Evolutionary conservation across 2,329 filamentous ascomycete genomes (phyloP).

Genomic region (Neoarthrinium moseri): DNA sequence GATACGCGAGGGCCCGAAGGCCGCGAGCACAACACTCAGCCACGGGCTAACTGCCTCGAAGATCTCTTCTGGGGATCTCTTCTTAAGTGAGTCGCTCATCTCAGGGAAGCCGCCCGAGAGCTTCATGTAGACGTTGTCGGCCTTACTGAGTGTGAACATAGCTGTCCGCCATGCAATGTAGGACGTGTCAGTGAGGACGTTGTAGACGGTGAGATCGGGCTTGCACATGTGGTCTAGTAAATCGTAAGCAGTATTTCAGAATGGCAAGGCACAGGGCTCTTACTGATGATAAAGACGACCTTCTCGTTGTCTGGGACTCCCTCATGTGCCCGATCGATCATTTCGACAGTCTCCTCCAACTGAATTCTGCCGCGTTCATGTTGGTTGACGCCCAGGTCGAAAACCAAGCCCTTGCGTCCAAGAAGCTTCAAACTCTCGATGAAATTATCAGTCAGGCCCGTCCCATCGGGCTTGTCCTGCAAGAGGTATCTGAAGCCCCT

Average conservation of each 20-base stretch:
- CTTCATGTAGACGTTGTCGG: slow-evolving; percentile 77
- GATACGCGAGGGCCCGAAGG: slow-evolving; percentile 69
- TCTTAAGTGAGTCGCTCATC: slow-evolving; percentile 58
- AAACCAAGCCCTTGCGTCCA: slow-evolving; percentile 62
- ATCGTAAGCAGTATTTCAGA: background rate
- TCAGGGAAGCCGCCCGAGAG: slow-evolving; percentile 85
- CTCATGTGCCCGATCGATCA: slow-evolving; percentile 67
- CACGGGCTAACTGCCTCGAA: slow-evolving; percentile 67
- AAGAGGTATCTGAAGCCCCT: slow-evolving; percentile 81
- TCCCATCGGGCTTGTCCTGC: slow-evolving; percentile 70
- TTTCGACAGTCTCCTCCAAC: slow-evolving; percentile 67
- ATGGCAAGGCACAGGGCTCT: slow-evolving; percentile 28
- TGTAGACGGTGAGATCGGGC: slow-evolving; percentile 69
- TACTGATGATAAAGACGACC: slow-evolving; percentile 70
- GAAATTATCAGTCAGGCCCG: slow-evolving; percentile 63
- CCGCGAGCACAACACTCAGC: slow-evolving; percentile 68
- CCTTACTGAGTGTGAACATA: slow-evolving; percentile 66
- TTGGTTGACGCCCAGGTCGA: slow-evolving; percentile 84
- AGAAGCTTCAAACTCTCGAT: slow-evolving; percentile 65
- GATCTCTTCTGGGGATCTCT: slow-evolving; percentile 51
- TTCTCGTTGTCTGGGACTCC: slow-evolving; percentile 58
- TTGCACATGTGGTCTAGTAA: slow-evolving; percentile 82
- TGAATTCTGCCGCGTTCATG: slow-evolving; percentile 73
- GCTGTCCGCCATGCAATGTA: slow-evolving; percentile 69
- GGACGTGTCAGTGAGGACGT: slow-evolving; percentile 49